Conservation (phyloP, 1,284 basidiomycete genomes). For the Ceratobasidium sp. region DNA sequence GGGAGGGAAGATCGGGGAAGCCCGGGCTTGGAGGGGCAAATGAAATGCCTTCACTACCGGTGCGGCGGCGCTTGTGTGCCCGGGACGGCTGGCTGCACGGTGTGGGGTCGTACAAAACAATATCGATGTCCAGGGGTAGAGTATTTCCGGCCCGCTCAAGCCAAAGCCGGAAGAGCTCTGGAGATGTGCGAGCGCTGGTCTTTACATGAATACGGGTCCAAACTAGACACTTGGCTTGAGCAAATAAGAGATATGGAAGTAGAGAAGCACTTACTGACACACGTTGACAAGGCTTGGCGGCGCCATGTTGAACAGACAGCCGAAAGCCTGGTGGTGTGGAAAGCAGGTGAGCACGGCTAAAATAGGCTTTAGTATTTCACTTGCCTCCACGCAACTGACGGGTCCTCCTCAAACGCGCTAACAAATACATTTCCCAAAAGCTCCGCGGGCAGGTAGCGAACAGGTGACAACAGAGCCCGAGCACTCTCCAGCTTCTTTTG, state of each 20-base stretch:
- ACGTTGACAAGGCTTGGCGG: constrained; percentile 40
- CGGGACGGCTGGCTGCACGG: constrained; percentile 23
- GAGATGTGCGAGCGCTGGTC: constrained; percentile 25
- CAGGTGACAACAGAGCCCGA: constrained; percentile 32
- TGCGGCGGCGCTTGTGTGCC: constrained; percentile 16
- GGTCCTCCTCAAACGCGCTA: constrained; percentile 38
- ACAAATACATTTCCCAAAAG: constrained; percentile 38
- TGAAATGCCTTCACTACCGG: constrained; percentile 27
- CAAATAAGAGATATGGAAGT: constrained; percentile 19
- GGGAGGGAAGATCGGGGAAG: constrained; percentile 36
- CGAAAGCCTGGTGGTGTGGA: constrained; percentile 1
- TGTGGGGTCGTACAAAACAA: constrained; percentile 32
- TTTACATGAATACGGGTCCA: constrained; percentile 41
- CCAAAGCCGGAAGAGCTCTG: constrained; percentile 43
- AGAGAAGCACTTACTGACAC: constrained; percentile 30
- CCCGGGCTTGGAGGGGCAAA: constrained; percentile 42
- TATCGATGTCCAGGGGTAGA: constrained; percentile 38
- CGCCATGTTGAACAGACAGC: constrained; percentile 40
- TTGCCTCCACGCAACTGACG: constrained; percentile 41
- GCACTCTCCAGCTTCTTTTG: constrained; percentile 41
- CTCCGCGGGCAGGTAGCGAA: constrained; percentile 37
- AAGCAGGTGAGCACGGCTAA: neutral
- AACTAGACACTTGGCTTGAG: constrained; percentile 18
- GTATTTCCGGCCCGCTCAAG: constrained; percentile 43
- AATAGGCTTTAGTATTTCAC: neutral